Percentiles rank a stretch among this genome's conserved stretches.
Conservation (phyloP, 441 rosid species). For the Adansonia madagascariensis region DNA sequence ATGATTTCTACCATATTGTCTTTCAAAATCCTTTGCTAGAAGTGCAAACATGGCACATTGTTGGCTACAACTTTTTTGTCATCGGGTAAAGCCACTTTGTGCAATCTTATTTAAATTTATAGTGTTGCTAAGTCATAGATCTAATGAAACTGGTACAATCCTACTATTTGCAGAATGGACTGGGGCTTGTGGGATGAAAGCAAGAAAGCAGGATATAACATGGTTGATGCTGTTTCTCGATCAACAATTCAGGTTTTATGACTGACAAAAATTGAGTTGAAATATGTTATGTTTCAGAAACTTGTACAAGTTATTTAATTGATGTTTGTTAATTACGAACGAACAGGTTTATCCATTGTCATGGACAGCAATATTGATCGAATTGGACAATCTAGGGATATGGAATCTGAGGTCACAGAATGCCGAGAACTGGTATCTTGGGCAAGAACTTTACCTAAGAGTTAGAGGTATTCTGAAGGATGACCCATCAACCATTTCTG, state of each 20-base stretch:
- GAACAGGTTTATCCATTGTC: constrained; percentile 44
- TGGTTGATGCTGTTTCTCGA: constrained; percentile 45
- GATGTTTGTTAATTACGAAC: not conserved
- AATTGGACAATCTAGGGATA: constrained; percentile 49
- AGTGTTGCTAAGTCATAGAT: not conserved
- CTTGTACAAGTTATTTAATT: not conserved
- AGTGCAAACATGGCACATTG: constrained; percentile 47
- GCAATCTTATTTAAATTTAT: not conserved
- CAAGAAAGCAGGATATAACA: constrained; percentile 36
- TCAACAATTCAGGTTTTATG: constrained; percentile 45
- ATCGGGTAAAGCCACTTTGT: constrained; percentile 39
- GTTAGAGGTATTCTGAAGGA: constrained; percentile 32
- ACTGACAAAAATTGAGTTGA: not conserved
- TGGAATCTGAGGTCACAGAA: constrained; percentile 57
- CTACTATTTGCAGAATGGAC: constrained; percentile 31
- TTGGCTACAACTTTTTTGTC: constrained; percentile 48
- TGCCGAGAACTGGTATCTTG: constrained; percentile 45
- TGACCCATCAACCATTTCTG: constrained; percentile 31
- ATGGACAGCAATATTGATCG: constrained; percentile 49
- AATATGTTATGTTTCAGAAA: not conserved
- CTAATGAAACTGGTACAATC: not conserved
- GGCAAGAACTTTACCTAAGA: constrained; percentile 50
- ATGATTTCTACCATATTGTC: constrained; percentile 34
- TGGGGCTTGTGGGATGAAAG: constrained; percentile 39
- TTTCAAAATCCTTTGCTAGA: constrained; percentile 36